Base-by-base conservation (phyloP, 768 basidiomycete genomes). In the Mycena olivaceomarginata region DNA sequence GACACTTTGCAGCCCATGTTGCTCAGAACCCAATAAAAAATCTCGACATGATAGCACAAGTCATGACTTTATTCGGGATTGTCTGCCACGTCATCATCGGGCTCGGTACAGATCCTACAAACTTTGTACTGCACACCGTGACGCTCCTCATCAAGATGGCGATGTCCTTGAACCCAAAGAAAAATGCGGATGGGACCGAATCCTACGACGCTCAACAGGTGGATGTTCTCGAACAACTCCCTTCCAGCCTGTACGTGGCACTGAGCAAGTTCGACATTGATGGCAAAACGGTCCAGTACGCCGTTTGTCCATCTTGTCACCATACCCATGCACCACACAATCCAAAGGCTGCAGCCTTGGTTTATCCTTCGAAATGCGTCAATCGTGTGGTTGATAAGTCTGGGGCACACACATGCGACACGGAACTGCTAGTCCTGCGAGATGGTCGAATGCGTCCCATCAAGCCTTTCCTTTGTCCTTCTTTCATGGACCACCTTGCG, bases 401-500 rank as follows among this genome's bases (percentile, higher is more conserved):
- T 60, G 70, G 8, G n/a, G 8, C 8, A 64, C 16, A 4, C 16
- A 65, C 15, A 45, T 73, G 72, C 64, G n/a, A 20, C 4, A 57
- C 46, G 16, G 13, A 37, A 11, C 22, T 74, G 20, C 39, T 74
- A 8, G 66, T 25, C 7, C 16, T 40, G 43, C 73, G 73, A 9
- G 8, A 74, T 11, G 73, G 73, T 7, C 41, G 59, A 22, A 25
- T 60, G 41, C 73, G 73, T 4, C 81, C 77, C 8, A 65, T 78
- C 41, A 78, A 74, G 37, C 79, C 80, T 0, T 77, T 77, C 6
- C 41, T 74, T 6, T 51, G 15, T 11, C 13, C 71, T 1, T 77
- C 80, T 5, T 82, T 85, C 53, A 53, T 78, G 1, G 79, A 84
- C 46, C 69, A 82, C 51, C 22, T 82, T 12, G 79, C 78, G 8